A percentile compares a stretch with the other conserved stretches of the same genome.
Evolutionary conservation across 768 basidiomycete species (phyloP).

Genomic region (Pilatotrama ljubarskyi): DNA sequence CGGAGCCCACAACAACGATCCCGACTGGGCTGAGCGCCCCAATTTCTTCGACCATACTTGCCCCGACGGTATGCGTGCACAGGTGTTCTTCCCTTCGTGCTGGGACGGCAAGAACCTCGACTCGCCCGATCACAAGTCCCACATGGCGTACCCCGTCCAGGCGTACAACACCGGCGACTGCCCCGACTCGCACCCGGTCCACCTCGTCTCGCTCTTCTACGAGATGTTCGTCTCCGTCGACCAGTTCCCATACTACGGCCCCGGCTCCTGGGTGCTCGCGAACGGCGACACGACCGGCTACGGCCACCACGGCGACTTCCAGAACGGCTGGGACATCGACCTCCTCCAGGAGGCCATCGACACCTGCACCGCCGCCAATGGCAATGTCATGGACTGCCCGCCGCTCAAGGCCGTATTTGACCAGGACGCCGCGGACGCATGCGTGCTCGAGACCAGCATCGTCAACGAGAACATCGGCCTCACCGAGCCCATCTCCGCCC

Average conservation of each 20-base stretch:
- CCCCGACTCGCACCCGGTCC: constrained; percentile 27
- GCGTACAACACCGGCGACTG: constrained; percentile 27
- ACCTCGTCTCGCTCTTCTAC: constrained; percentile 29
- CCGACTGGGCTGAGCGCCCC: constrained; percentile 26
- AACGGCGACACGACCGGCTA: constrained; percentile 27
- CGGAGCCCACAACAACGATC: constrained; percentile 20
- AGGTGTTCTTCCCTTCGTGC: constrained; percentile 36
- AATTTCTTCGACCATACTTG: constrained; percentile 24
- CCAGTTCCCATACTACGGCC: constrained; percentile 21
- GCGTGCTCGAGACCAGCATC: constrained; percentile 22
- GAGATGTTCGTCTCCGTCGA: constrained; percentile 25
- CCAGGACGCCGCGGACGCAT: constrained; percentile 20
- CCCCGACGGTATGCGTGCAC: constrained; percentile 29
- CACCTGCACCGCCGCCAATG: constrained; percentile 26
- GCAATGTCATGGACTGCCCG: constrained; percentile 26
- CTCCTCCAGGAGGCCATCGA: constrained; percentile 28
- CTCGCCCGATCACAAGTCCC: constrained; percentile 39
- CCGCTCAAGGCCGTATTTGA: constrained; percentile 24
- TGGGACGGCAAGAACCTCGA: constrained; percentile 44
- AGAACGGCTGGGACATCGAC: constrained; percentile 25
- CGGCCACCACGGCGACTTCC: constrained; percentile 28
- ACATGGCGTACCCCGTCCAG: constrained; percentile 37
- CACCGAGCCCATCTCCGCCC: constrained; percentile 9
- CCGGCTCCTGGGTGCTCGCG: constrained; percentile 23
- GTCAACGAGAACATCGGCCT: constrained; percentile 24